These are phyloP conservation scores for Scolecobasidium constrictum DNA, from an alignment of 2,329 filamentous ascomycete species.

Conservation along the genomic window DNA sequence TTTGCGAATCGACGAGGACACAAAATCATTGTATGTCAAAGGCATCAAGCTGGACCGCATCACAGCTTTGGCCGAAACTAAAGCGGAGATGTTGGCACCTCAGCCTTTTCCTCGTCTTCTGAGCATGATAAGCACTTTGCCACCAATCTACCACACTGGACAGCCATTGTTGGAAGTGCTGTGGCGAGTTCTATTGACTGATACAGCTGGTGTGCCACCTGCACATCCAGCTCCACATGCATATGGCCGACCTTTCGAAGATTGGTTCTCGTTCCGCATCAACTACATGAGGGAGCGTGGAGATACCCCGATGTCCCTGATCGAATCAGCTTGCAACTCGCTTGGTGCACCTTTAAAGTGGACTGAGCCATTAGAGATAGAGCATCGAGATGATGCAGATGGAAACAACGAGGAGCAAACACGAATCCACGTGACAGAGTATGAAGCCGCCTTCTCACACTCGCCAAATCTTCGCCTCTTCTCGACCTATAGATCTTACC, in stretches of 20 bases:
- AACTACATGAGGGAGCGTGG: too few relatives aligned
- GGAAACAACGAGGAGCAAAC: too few relatives aligned
- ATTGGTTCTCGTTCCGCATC: too few relatives aligned
- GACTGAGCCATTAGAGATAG: too few relatives aligned
- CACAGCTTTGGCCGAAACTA: neutral
- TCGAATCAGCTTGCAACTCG: too few relatives aligned
- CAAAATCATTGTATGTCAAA: neutral
- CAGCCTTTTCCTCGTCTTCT: neutral
- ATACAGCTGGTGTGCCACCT: neutral
- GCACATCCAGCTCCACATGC: neutral
- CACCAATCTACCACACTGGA: neutral
- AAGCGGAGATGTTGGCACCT: neutral
- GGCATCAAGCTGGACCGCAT: neutral
- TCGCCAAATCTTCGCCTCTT: neutral
- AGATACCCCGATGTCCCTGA: too few relatives aligned
- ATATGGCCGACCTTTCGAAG: neutral
- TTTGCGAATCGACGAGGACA: neutral
- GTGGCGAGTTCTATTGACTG: conserved; percentile 2
- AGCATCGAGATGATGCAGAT: too few relatives aligned
- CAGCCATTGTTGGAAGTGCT: neutral
- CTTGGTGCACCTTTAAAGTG: too few relatives aligned
- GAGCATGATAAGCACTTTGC: neutral
- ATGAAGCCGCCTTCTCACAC: neutral
- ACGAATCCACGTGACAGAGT: too few relatives aligned
- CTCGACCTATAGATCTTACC: neutral